These are phyloP conservation scores for Mucor piriformis DNA, from an alignment of 371 early-diverging fungal species.

Conservation along the genomic window DNA sequence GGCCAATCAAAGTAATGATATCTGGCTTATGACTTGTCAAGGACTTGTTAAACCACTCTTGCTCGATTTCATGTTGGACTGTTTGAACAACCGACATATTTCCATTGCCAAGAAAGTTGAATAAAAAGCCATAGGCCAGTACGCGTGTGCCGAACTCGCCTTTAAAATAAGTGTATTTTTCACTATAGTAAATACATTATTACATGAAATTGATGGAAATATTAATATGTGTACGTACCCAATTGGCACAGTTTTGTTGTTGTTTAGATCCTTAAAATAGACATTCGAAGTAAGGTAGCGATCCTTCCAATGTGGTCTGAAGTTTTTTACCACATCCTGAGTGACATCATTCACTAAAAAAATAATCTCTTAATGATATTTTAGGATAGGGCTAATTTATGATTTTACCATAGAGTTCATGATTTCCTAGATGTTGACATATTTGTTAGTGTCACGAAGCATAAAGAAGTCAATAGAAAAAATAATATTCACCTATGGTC, in stretches of 20 bases:
- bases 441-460: neutral
- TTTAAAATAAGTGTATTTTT: slow-evolving; percentile 54
- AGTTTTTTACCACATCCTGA: slow-evolving; percentile 34
- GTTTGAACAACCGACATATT: slow-evolving; percentile 43
- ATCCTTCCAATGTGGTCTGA: slow-evolving; percentile 57
- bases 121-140: slow-evolving; percentile 61
- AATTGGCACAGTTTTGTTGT: slow-evolving; percentile 53
- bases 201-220: neutral
- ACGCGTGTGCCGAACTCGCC: slow-evolving; percentile 62
- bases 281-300: slow-evolving; percentile 61
- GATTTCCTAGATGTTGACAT: slow-evolving; percentile 49
- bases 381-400: neutral
- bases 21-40: slow-evolving; percentile 50
- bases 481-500: slow-evolving; percentile 33
- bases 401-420: slow-evolving; percentile 55
- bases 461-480: neutral
- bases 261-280: slow-evolving; percentile 45
- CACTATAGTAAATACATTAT: slow-evolving; percentile 7
- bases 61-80: slow-evolving; percentile 49
- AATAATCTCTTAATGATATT: neutral
- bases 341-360: slow-evolving; percentile 38
- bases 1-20: slow-evolving; percentile 59
- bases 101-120: slow-evolving; percentile 50
- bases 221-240: slow-evolving; percentile 29
- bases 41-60: slow-evolving; percentile 64